Base-by-base conservation (phyloP, 768 basidiomycete genomes). In the Pulveroboletus ravenelii region DNA sequence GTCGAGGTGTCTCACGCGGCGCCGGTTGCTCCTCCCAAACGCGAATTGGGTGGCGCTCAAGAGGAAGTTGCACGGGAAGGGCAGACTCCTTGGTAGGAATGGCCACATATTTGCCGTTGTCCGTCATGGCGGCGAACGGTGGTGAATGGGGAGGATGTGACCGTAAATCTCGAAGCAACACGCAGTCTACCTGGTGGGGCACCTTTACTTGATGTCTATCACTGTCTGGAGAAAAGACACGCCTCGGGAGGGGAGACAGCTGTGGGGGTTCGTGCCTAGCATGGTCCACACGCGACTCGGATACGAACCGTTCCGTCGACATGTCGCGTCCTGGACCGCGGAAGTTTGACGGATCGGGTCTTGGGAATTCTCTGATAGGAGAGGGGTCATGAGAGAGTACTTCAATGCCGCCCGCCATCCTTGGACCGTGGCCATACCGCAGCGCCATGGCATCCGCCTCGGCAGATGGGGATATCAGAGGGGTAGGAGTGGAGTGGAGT, bases 401-500 rank as follows among this genome's bases (percentile, higher is more conserved):
- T 27, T 60, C 38, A 34, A 67, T 55, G 17, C 65, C 65, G 2
- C 65, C 65, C 6, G 62, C 62, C 64, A 62, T 65, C 47, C 48
- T 67, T 37, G 62, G 62, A 27, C 58, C 62, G 27, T 53, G 25
- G 12, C 50, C 47, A 47, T 55, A 61, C 5, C 55, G 55, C 0
- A 64, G 62, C 23, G 61, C 54, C 55, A 61, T 51, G 45, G 34
- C 2, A 9, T 46, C 50, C 25, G 44, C 3, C 15, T 56, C 54
- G 18, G 43, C 10, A 17, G 41, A n/a, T 18, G 23, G 25, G 10
- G 45, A 31, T 25, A 38, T 25, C 27, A 34, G 13, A 23, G 55
- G 54, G 40, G n/a, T n/a, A n/a, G n/a, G n/a, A n/a, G n/a, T n/a
- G n/a, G 53, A 48, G 43, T 51, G 48, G 2, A 30, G 54, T 13